Evolutionary conservation across 768 basidiomycete genomes (phyloP), one percentile per base, ranked within the genome.

Genomic region (Mycena amicta): DNA sequence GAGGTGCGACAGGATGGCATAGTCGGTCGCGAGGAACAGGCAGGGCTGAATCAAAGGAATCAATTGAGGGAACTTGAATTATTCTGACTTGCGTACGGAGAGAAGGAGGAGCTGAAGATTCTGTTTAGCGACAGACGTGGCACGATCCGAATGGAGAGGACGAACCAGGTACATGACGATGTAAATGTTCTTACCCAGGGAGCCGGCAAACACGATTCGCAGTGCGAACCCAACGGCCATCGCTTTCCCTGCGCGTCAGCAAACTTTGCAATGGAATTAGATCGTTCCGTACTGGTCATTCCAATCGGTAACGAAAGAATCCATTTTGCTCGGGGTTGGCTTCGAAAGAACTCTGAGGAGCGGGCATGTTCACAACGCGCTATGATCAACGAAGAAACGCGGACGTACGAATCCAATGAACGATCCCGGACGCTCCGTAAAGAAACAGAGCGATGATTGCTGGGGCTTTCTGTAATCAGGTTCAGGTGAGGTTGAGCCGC

Each of bases 21-120:
- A 86, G 60, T 81, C 74, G 12, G 79, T 74, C 1, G 82, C 82
- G 46, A 83, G 78, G 69, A 85, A 86, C 20, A 80, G 81, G 66
- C 86, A 87, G 2, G 85, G 85, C 80, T 82, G 50, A 15, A 26
- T 51, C 18, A 27, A 29, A 3, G 5, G 3, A 25, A 45, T 46
- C n/a, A 23, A 4, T 11, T 2, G 26, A 43, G 29, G 2, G n/a
- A 23, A 4, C 13, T 15, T n/a, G 31, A 52, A 12, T 25, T n/a
- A n/a, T 8, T 2, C 16, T 15, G 16, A 11, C 11, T 4, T 41
- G 20, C 53, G 20, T 20, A 61, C 60, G 15, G 58, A 60, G 27
- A 63, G 55, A 15, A 63, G 58, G 27, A 63, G 59, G 33, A 53
- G 57, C 55, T 59, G 40, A 18, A n/a, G 3, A 18, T 30, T 51